These are phyloP conservation scores for Nicotiana rustica DNA, from an alignment of 305 asterid genomes.

Conservation along the genomic window DNA sequence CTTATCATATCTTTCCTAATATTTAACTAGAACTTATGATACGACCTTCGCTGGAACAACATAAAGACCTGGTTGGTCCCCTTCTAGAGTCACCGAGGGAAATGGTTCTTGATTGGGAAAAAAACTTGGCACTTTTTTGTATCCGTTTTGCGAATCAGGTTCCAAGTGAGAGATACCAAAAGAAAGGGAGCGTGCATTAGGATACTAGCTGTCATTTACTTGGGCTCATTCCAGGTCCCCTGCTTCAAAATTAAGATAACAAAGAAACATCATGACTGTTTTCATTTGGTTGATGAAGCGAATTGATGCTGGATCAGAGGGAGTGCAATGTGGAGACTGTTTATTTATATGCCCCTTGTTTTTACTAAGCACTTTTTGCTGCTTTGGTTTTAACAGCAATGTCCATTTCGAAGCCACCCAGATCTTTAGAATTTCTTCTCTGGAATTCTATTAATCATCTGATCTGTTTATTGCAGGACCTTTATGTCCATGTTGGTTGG, in stretches of 20 bases:
- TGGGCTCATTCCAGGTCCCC: neutral
- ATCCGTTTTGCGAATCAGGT: neutral
- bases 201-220: neutral
- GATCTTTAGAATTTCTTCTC: conserved; percentile 4
- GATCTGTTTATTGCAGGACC: conserved; percentile 56
- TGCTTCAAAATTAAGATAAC: neutral
- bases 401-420: neutral
- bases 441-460: neutral
- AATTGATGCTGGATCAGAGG: neutral
- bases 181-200: neutral
- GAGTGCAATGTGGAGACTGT: neutral
- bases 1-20: neutral
- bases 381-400: neutral
- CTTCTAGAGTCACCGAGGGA: neutral
- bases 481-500: conserved; percentile 89
- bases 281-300: neutral
- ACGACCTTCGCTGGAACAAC: neutral
- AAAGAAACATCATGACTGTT: neutral
- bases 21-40: neutral
- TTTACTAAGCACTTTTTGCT: neutral
- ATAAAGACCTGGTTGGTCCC: neutral
- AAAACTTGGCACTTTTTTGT: neutral
- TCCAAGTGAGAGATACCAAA: neutral
- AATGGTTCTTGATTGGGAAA: neutral
- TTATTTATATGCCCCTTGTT: neutral